These are phyloP conservation scores for Coriolopsis trogii DNA, from an alignment of 1,284 basidiomycete species.

Conservation along the genomic window DNA sequence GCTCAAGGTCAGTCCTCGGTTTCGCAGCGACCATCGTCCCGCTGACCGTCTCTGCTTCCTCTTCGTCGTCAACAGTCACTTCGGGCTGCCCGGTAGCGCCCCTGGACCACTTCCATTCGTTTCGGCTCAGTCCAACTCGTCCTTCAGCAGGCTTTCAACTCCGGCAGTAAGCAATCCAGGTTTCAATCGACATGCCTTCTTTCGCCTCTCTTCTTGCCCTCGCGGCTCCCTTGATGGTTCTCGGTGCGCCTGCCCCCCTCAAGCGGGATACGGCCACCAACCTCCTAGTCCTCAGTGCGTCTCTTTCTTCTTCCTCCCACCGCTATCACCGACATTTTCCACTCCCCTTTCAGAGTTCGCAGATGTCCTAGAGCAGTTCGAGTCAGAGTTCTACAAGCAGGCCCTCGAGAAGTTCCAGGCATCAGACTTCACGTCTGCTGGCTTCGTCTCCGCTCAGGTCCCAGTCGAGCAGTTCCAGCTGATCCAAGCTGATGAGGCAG, in stretches of 20 bases:
- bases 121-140: slow-evolving; percentile 42
- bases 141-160: slow-evolving; percentile 49
- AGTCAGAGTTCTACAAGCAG: slow-evolving; percentile 69
- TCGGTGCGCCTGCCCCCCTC: slow-evolving; percentile 57
- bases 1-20: slow-evolving; percentile 17
- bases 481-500: slow-evolving; percentile 67
- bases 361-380: slow-evolving; percentile 73
- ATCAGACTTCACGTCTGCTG: slow-evolving; percentile 68
- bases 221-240: slow-evolving; percentile 50
- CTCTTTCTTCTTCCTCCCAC: neutral
- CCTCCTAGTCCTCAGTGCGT: slow-evolving; percentile 63
- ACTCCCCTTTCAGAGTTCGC: slow-evolving; percentile 61
- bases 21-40: neutral
- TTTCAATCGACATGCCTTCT: slow-evolving; percentile 43
- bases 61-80: too few relatives aligned
- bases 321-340: neutral
- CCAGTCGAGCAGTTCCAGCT: slow-evolving; percentile 62
- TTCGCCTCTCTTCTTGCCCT: slow-evolving; percentile 44
- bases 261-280: slow-evolving; percentile 46
- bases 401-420: slow-evolving; percentile 69
- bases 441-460: slow-evolving; percentile 60
- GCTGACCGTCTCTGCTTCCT: neutral
- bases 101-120: slow-evolving; percentile 52
- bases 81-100: slow-evolving; percentile 73
- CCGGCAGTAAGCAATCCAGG: slow-evolving; percentile 39